Conservation (phyloP, 2,329 filamentous ascomycete species). For the Incumbomyces delicatus region DNA sequence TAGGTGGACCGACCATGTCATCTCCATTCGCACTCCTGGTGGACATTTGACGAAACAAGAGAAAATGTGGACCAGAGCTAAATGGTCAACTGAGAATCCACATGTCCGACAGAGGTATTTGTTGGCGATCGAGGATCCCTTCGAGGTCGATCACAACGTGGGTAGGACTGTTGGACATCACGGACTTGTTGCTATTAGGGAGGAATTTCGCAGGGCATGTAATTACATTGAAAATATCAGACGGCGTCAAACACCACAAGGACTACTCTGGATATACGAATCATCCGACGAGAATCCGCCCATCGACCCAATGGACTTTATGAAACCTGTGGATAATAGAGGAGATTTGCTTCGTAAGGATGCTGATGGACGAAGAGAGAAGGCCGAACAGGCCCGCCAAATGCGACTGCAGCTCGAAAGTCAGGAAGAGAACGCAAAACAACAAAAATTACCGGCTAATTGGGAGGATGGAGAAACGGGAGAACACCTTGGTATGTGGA, state of each 20-base stretch:
- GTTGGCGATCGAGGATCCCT: slow-evolving; percentile 85
- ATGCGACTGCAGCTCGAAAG: slow-evolving; percentile 9
- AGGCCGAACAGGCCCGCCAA: slow-evolving; percentile 14
- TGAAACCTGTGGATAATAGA: slow-evolving; percentile 8
- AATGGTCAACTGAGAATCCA: slow-evolving; percentile 46
- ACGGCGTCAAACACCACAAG: slow-evolving; percentile 34
- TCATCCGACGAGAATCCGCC: slow-evolving; percentile 11
- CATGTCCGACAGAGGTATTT: slow-evolving; percentile 69
- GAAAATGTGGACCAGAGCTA: slow-evolving; percentile 82
- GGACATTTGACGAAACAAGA: slow-evolving; percentile 63
- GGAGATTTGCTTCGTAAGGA: slow-evolving; percentile 20
- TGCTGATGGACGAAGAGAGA: slow-evolving; percentile 14
- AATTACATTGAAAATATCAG: slow-evolving; percentile 45
- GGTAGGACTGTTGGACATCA: slow-evolving; percentile 75
- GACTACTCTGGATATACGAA: slow-evolving; percentile 20
- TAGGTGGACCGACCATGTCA: slow-evolving; percentile 68
- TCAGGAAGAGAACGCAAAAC: slow-evolving; percentile 9
- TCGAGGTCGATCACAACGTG: slow-evolving; percentile 80
- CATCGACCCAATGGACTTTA: neutral
- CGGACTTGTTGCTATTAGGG: slow-evolving; percentile 69
- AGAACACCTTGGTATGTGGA: slow-evolving; percentile 16
- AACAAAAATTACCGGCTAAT: slow-evolving; percentile 9
- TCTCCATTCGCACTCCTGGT: slow-evolving; percentile 63
- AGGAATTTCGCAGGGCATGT: slow-evolving; percentile 76
- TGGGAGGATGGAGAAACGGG: slow-evolving; percentile 7